A percentile compares a stretch with the other conserved stretches of the same genome.
These are phyloP conservation scores for Exophiala mesophila DNA, from an alignment of 2,329 filamentous ascomycete genomes.

Conservation along the genomic window DNA sequence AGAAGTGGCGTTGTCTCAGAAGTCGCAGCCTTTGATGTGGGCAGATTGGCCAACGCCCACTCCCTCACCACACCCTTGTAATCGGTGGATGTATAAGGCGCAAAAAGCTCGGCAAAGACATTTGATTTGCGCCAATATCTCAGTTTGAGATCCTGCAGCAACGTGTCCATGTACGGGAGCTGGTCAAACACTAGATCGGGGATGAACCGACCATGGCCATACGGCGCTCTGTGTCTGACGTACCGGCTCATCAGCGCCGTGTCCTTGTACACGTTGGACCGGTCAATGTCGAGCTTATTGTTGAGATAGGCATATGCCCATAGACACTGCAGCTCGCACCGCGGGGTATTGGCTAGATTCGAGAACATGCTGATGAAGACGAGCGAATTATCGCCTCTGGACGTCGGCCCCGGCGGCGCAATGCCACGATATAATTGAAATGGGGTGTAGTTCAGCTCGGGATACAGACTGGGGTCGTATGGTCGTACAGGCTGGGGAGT, in stretches of 20 bases:
- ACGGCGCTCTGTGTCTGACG: conserved; percentile 64
- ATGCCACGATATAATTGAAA: conserved; percentile 47
- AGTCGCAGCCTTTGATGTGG: background rate
- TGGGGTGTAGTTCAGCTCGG: conserved; percentile 18
- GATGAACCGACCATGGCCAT: conserved; percentile 57
- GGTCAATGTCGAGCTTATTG: conserved; percentile 37
- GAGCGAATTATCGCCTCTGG: conserved; percentile 40
- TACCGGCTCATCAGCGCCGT: conserved; percentile 64
- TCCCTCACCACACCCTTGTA: conserved; percentile 40
- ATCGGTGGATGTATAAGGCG: conserved; percentile 37
- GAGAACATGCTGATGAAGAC: conserved; percentile 47
- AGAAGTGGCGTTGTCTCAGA: background rate
- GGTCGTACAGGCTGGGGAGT: conserved; percentile 3
- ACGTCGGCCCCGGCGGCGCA: conserved; percentile 35
- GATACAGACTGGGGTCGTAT: conserved; percentile 15
- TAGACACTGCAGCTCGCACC: conserved; percentile 43
- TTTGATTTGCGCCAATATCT: conserved; percentile 37
- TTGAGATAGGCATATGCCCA: conserved; percentile 63
- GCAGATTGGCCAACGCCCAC: conserved; percentile 29
- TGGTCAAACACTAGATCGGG: conserved; percentile 73
- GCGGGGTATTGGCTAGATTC: conserved; percentile 42
- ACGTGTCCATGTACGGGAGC: conserved; percentile 65
- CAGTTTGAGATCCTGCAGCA: conserved; percentile 63
- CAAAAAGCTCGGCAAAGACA: conserved; percentile 32
- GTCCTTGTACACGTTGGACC: conserved; percentile 44